Base-by-base conservation (phyloP, 202 grass and related monocot genomes). In the Bolboschoenoplectus hybrid region DNA sequence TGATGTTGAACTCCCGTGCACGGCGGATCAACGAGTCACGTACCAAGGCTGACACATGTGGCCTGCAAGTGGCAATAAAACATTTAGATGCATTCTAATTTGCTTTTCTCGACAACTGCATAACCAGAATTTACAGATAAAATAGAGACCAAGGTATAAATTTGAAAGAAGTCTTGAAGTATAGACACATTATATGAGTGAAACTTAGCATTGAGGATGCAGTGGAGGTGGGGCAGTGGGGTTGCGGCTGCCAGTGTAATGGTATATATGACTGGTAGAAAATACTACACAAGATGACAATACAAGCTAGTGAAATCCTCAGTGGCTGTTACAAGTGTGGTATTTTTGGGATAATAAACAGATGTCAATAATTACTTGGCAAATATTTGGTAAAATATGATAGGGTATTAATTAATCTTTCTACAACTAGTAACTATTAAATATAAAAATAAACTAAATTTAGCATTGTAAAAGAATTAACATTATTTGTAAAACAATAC, bases 1-100 rank as follows among this genome's bases (percentile, higher is more conserved):
- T 88, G 62, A 97, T 94, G 90, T 97, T 91, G 89, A 97, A 97
- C 90, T 97, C 92, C 16, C 89, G 84, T 5, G 95, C 95, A 56
- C 95, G 89, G 43, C 82, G 90, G 72, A 94, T 86, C 84, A 97
- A 91, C 0, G 92, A 19, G 68, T 97, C 92, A 68, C 95, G 92
- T 9, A 97, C 92, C 80, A 94, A 86, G 1, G 92, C 95, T 4
- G 95, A 97, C 82, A 97, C 95, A 85, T 90, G 92, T 40, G 95
- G 95, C 1, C 85, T 87, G 47, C 56, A 39, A 82, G 51, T 53
- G 61, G 56, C 39, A 46, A 39, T 62, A 45, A 70, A 60, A 81
- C 38, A 68, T 61, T 55, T 19, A 68, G 12, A 49, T 73, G 10
- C 34, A 13, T 53, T 41, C 6, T 53, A 73, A 58, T 43, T 85